phyloP scores from a whole-genome alignment of 2,329 filamentous ascomycete genomes.

The Capronia americana region DNA sequence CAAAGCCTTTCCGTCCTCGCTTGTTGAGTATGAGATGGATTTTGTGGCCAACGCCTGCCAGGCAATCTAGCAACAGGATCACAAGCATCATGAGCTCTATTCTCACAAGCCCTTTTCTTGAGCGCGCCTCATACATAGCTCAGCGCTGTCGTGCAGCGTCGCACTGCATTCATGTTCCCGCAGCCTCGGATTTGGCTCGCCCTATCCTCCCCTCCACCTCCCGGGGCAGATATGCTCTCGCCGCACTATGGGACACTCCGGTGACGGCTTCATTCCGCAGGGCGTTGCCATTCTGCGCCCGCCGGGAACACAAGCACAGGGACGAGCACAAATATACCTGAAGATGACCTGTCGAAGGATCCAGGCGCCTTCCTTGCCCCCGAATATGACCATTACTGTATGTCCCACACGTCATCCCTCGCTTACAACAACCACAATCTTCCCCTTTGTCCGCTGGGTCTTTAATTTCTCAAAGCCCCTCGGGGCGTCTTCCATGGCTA shows the following conservation, averaged over 20 bases:
- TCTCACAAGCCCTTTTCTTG: too few relatives aligned
- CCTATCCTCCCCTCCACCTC: not conserved
- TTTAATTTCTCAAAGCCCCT: slow-evolving; percentile 66
- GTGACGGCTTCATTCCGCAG: not conserved
- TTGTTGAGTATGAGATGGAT: not conserved
- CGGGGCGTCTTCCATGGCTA: slow-evolving; percentile 62
- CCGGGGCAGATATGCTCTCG: not conserved
- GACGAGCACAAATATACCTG: not conserved
- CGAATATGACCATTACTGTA: not conserved
- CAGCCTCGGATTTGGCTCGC: not conserved
- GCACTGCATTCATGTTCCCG: not conserved
- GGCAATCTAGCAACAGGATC: not conserved
- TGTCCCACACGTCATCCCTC: slow-evolving; percentile 10
- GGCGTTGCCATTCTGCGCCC: not conserved
- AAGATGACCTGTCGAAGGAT: not conserved
- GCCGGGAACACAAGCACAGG: not conserved
- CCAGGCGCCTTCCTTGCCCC: too few relatives aligned
- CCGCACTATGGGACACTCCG: not conserved
- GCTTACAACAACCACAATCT: slow-evolving; percentile 58
- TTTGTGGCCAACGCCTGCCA: not conserved
- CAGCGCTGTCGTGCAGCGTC: not conserved
- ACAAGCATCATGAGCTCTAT: not conserved
- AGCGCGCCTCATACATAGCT: not conserved
- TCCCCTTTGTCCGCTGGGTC: slow-evolving; percentile 62
- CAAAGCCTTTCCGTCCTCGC: not conserved